These are phyloP conservation scores for Lasiosphaeria ovina DNA, from an alignment of 495 filamentous ascomycete genomes.

Conservation along the genomic window DNA sequence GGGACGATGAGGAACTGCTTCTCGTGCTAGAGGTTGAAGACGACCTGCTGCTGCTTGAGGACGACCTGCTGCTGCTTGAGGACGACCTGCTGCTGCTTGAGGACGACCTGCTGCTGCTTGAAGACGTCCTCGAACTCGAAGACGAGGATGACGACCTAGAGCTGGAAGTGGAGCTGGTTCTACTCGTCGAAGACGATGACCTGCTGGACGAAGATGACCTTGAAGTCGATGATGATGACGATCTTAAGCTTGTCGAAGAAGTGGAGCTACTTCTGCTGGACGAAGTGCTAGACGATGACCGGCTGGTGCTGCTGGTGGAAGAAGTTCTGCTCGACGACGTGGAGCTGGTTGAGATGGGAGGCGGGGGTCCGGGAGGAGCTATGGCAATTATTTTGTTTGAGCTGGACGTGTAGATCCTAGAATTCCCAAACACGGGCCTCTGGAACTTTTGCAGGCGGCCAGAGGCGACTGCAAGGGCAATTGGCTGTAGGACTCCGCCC, in stretches of 20 bases:
- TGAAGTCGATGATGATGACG: background rate
- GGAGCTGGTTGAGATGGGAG: background rate
- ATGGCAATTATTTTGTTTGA: conserved; percentile 35
- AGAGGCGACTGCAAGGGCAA: conserved; percentile 33
- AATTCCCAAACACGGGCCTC: conserved; percentile 48
- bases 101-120: background rate
- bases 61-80: background rate
- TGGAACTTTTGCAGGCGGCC: conserved; percentile 44
- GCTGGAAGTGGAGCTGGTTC: conserved; percentile 2
- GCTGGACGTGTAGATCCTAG: conserved; percentile 39
- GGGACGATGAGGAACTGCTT: background rate
- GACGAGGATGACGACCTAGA: background rate
- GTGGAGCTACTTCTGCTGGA: conserved; percentile 4
- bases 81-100: background rate
- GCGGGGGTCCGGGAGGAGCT: conserved; percentile 16
- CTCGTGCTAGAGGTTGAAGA: background rate
- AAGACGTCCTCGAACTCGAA: background rate
- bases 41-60: background rate
- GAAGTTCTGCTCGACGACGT: background rate
- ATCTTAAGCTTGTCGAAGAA: background rate
- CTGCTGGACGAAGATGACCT: background rate
- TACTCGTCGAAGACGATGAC: background rate
- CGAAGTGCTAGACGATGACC: background rate
- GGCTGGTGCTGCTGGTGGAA: background rate
- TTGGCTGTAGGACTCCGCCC: conserved; percentile 36